These are phyloP conservation scores for Cladophialophora bantiana DNA, from an alignment of 2,329 filamentous ascomycete genomes.

Conservation along the genomic window DNA sequence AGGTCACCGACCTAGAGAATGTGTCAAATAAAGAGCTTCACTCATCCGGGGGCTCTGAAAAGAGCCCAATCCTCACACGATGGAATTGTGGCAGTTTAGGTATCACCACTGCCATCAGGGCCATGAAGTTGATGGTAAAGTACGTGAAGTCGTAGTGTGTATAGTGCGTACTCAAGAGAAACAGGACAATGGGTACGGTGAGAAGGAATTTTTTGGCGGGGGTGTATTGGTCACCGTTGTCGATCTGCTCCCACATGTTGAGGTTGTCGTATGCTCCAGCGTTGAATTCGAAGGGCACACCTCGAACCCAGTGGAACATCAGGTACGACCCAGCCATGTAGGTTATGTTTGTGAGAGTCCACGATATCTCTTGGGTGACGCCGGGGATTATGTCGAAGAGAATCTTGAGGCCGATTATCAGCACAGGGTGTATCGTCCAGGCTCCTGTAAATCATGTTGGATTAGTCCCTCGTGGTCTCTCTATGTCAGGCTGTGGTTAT, in stretches of 20 bases:
- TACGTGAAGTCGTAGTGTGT: slow-evolving; percentile 97
- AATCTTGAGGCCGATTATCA: slow-evolving; percentile 91
- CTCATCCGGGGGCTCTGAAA: slow-evolving; percentile 73
- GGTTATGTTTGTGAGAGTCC: slow-evolving; percentile 97
- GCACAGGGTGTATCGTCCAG: slow-evolving; percentile 95
- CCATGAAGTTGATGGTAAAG: slow-evolving; percentile 96
- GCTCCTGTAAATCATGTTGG: slow-evolving; percentile 68
- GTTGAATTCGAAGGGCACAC: slow-evolving; percentile 98
- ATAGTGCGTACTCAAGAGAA: slow-evolving; percentile 97
- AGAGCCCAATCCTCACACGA: slow-evolving; percentile 77
- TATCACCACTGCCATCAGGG: slow-evolving; percentile 89
- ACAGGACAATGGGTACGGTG: slow-evolving; percentile 90
- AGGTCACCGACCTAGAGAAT: slow-evolving; percentile 3
- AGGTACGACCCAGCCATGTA: slow-evolving; percentile 99
- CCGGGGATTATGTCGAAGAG: slow-evolving; percentile 96
- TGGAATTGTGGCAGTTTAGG: slow-evolving; percentile 91
- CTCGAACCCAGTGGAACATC: slow-evolving; percentile 99
- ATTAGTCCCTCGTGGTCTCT: slow-evolving; percentile 28
- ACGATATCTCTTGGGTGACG: slow-evolving; percentile 96
- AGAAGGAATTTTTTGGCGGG: slow-evolving; percentile 98
- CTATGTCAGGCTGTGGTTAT: slow-evolving; percentile 12
- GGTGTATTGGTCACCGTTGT: slow-evolving; percentile 98
- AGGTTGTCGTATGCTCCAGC: slow-evolving; percentile 97
- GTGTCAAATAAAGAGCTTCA: slow-evolving; percentile 17
- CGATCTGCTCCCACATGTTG: slow-evolving; percentile 99